A percentile compares a stretch with the other conserved stretches of the same genome.
Evolutionary conservation across 345 rosid species (phyloP).

Genomic region (Hibiscus tridactylites): DNA sequence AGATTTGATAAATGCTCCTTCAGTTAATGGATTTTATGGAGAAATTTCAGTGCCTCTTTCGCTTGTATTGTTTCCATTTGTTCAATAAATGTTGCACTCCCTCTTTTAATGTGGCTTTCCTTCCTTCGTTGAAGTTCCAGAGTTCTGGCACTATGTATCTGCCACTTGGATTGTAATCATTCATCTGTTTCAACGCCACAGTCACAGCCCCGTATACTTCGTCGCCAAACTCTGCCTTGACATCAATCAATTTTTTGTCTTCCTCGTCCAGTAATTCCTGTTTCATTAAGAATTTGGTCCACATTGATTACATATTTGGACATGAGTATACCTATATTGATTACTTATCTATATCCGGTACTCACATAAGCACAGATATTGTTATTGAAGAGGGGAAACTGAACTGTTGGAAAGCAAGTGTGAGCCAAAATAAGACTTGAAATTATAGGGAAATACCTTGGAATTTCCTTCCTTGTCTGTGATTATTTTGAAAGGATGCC

Average conservation of each 20-base stretch:
- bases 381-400: too few species aligned
- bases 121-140: slow-evolving; percentile 40
- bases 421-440: not conserved
- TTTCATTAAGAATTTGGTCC: not conserved
- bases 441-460: not conserved
- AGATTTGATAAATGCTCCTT: not conserved
- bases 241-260: slow-evolving; percentile 40
- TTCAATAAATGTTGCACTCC: slow-evolving; percentile 19
- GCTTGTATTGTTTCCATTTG: not conserved
- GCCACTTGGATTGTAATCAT: slow-evolving; percentile 51
- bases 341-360: not conserved
- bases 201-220: slow-evolving; percentile 41
- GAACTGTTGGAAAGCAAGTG: not conserved
- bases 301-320: too few species aligned
- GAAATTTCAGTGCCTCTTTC: not conserved
- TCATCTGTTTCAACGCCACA: slow-evolving; percentile 35
- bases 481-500: slow-evolving; percentile 13
- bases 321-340: too few species aligned
- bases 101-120: slow-evolving; percentile 44
- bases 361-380: too few species aligned
- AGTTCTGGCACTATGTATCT: slow-evolving; percentile 47
- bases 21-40: not conserved
- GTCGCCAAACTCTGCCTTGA: slow-evolving; percentile 39
- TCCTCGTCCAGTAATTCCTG: slow-evolving; percentile 41
- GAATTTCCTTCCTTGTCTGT: not conserved